phyloP scores from a whole-genome alignment of 2,329 filamentous ascomycete genomes.

The Nemania abortiva region DNA sequence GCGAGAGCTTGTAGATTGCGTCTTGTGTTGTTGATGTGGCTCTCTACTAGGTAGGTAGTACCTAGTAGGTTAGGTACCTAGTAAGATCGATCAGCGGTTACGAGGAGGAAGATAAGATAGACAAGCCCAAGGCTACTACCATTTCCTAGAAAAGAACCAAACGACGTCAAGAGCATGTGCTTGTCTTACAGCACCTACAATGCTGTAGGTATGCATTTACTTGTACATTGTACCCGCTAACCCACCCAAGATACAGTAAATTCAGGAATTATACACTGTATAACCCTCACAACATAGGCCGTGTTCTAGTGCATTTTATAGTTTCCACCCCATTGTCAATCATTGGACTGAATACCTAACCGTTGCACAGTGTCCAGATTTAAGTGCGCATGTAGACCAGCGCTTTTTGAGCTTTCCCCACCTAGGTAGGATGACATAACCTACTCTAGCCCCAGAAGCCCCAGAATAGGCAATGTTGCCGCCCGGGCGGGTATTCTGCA shows the following conservation, averaged over 20 bases:
- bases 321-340: too few relatives aligned
- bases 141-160: neutral
- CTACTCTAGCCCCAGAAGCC: neutral
- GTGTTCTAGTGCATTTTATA: too few relatives aligned
- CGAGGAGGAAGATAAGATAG: conserved; percentile 27
- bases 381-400: too few relatives aligned
- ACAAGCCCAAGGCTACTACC: neutral
- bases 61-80: neutral
- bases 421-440: conserved; percentile 8
- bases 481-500: conserved; percentile 5
- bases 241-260: too few relatives aligned
- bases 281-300: neutral
- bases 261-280: too few relatives aligned
- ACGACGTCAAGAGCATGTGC: conserved; percentile 18
- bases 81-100: conserved; percentile 17
- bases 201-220: neutral
- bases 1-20: neutral
- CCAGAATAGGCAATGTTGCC: conserved; percentile 3
- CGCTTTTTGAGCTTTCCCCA: too few relatives aligned
- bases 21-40: conserved; percentile 14
- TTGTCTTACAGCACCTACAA: neutral
- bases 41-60: neutral
- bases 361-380: neutral
- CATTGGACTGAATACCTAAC: neutral
- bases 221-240: too few relatives aligned